phyloP scores from a whole-genome alignment of 139 green algal species.

The Pleodorina starrii region DNA sequence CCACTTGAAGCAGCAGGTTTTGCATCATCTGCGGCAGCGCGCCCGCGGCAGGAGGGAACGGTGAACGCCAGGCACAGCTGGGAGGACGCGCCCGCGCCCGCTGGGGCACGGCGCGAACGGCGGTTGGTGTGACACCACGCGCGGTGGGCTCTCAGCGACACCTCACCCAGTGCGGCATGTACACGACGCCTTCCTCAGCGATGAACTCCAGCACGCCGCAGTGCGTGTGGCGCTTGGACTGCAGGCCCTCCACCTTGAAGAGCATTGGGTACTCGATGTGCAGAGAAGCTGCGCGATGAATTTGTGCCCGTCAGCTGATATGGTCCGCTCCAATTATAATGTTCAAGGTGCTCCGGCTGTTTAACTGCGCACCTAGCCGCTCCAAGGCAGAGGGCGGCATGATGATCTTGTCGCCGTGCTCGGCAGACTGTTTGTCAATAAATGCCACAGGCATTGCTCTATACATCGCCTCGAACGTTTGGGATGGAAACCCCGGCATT shows the following conservation, averaged over 20 bases:
- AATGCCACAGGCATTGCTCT: conserved; percentile 95
- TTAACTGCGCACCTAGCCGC: conserved; percentile 78
- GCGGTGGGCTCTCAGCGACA: no score
- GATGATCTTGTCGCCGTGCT: conserved; percentile 97
- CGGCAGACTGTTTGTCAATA: conserved; percentile 91
- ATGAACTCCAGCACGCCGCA: conserved; percentile 99
- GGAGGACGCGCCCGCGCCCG: no score
- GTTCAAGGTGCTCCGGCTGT: neutral
- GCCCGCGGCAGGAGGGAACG: neutral
- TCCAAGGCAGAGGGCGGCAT: conserved; percentile 96
- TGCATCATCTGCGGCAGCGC: conserved; percentile 97
- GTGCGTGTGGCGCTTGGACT: conserved; percentile 83
- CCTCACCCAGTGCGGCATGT: conserved; percentile 97
- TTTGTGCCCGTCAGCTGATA: neutral
- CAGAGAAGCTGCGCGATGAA: conserved; percentile 82
- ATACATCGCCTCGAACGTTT: conserved; percentile 88
- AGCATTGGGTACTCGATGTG: conserved; percentile 99
- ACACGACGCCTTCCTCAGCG: conserved; percentile 96
- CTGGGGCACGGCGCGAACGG: no score
- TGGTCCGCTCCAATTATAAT: neutral
- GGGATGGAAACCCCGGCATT: neutral
- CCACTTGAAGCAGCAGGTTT: conserved; percentile 94
- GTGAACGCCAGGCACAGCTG: no score
- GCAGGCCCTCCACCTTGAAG: conserved; percentile 91
- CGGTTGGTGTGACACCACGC: no score